Evolutionary conservation across 2,329 filamentous ascomycete species (phyloP).

Genomic region (Exutisphaerella laricina): DNA sequence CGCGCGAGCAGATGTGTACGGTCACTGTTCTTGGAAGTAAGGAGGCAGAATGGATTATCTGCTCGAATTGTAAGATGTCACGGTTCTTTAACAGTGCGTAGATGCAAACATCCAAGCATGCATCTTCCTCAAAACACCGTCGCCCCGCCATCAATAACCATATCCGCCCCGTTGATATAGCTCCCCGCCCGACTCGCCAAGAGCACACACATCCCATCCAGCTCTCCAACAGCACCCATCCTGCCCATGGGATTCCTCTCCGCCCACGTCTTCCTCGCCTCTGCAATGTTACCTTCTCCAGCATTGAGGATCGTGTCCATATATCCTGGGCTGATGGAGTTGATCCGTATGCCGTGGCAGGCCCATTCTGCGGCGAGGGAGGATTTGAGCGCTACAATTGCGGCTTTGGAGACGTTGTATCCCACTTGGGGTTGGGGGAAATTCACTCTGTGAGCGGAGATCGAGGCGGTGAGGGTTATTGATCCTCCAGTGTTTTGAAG

Average conservation of each 20-base stretch:
- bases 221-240: constrained; percentile 35
- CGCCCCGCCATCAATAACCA: constrained; percentile 35
- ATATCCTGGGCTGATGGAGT: constrained; percentile 66
- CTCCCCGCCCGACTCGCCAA: constrained; percentile 33
- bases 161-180: constrained; percentile 36
- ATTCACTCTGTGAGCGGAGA: constrained; percentile 64
- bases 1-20: too few relatives aligned
- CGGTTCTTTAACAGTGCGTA: too few relatives aligned
- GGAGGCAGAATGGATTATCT: too few relatives aligned
- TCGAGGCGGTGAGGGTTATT: constrained; percentile 62
- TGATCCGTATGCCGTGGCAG: constrained; percentile 62
- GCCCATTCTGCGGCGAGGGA: constrained; percentile 70
- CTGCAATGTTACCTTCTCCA: constrained; percentile 32
- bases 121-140: constrained; percentile 22
- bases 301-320: constrained; percentile 70
- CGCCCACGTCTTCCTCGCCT: constrained; percentile 32
- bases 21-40: too few relatives aligned
- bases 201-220: constrained; percentile 36
- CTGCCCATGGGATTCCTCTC: constrained; percentile 36
- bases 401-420: constrained; percentile 69
- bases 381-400: constrained; percentile 57
- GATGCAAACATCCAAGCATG: not conserved
- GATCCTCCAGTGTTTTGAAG: constrained; percentile 49
- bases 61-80: too few relatives aligned
- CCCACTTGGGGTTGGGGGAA: constrained; percentile 66